Evolutionary conservation across 1,284 basidiomycete species (phyloP).

Genomic region (Cutaneotrichosporon dermatis): DNA sequence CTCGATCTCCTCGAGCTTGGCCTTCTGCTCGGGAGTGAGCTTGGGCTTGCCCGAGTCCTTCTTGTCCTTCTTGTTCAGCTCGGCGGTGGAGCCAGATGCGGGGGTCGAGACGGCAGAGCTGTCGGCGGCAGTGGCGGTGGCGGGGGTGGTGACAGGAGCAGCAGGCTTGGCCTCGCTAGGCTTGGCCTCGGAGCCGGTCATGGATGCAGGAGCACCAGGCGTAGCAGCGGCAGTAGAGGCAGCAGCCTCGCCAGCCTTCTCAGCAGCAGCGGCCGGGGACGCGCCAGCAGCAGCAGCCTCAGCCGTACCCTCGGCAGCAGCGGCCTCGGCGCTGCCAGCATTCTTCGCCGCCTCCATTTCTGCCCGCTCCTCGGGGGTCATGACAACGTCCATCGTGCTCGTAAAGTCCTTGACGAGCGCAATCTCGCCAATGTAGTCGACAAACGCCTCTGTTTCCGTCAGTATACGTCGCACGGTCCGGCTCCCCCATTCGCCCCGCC

Average conservation of each 20-base stretch:
- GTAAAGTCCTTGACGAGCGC: constrained; percentile 70
- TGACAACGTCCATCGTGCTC: constrained; percentile 49
- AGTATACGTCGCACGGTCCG: no score
- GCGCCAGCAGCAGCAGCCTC: constrained; percentile 13
- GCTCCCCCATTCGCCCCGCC: no score
- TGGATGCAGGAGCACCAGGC: no score
- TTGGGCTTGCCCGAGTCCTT: constrained; percentile 52
- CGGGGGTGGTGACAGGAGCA: neutral
- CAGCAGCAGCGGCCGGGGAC: constrained; percentile 6
- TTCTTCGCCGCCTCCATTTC: constrained; percentile 63
- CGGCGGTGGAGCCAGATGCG: constrained; percentile 18
- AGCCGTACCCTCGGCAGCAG: neutral
- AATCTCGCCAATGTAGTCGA: constrained; percentile 89
- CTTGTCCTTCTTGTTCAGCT: constrained; percentile 33
- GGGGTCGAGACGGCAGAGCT: constrained; percentile 18
- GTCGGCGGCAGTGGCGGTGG: neutral
- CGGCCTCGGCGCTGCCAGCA: constrained; percentile 24
- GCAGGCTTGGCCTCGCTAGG: no score
- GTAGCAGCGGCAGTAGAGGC: no score
- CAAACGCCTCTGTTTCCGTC: constrained; percentile 42
- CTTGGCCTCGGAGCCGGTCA: no score
- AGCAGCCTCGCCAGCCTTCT: constrained; percentile 17
- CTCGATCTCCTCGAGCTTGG: constrained; percentile 75
- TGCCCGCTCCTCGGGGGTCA: constrained; percentile 83
- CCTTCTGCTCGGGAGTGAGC: constrained; percentile 74